Evolutionary conservation across 176 grass and related monocot genomes (phyloP).

Genomic region (Zea mays): Zm-B73-REFERENCE-NAM-5.0 NC_050098.1:120633001-120633500

Average conservation of each 20-base stretch:
- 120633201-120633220: constrained; percentile 14
- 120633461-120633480: constrained; percentile 38
- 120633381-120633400: constrained; percentile 15
- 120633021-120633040: constrained; percentile 55
- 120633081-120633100: constrained; percentile 36
- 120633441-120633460: constrained; percentile 19
- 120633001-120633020: constrained; percentile 69
- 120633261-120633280: not conserved
- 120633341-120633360: constrained; percentile 52
- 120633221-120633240: not conserved
- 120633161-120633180: constrained; percentile 52
- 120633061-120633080: constrained; percentile 54
- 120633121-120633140: not conserved
- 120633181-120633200: constrained; percentile 39
- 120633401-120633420: constrained; percentile 7
- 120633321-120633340: constrained; percentile 30
- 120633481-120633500: constrained; percentile 44
- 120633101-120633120: constrained; percentile 19
- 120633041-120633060: constrained; percentile 72
- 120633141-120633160: not conserved
- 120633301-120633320: constrained; percentile 7
- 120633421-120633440: not conserved
- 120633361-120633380: not conserved
- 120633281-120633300: not conserved
- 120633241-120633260: not conserved